These are phyloP conservation scores for Penicillium hordei DNA, from an alignment of 2,329 filamentous ascomycete genomes.

Conservation along the genomic window DNA sequence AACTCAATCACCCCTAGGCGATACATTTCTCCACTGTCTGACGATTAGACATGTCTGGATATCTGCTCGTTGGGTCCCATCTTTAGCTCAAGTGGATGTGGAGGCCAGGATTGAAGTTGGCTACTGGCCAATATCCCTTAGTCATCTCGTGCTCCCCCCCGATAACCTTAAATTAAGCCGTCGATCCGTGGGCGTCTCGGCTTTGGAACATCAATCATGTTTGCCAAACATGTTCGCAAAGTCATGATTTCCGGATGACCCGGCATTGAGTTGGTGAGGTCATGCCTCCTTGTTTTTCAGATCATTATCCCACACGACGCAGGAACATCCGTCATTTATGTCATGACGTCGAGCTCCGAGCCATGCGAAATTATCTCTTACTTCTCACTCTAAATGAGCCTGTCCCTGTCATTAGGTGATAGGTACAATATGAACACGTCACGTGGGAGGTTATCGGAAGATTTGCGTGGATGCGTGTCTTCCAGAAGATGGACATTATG, in stretches of 20 bases:
- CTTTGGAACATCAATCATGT: not conserved
- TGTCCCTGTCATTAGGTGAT: not conserved
- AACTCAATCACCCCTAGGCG: not conserved
- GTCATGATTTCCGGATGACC: not conserved
- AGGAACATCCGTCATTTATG: not conserved
- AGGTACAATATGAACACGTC: not conserved
- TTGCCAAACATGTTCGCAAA: not conserved
- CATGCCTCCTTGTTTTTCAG: not conserved
- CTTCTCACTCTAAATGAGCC: not conserved
- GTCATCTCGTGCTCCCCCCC: not conserved
- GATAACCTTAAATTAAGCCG: conserved; percentile 4
- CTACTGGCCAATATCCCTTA: conserved; percentile 2
- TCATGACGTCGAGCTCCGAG: not conserved
- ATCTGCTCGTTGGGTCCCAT: not conserved
- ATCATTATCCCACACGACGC: not conserved
- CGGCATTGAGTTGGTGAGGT: conserved; percentile 3
- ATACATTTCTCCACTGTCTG: not conserved
- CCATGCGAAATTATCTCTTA: not conserved
- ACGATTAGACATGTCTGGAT: not conserved
- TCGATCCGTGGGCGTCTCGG: conserved; percentile 1
- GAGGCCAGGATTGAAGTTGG: not conserved
- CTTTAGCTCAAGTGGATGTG: not conserved
- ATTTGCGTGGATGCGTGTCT: not conserved
- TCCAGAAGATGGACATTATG: not conserved
- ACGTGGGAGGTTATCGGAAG: not conserved